These are phyloP conservation scores for Mycena metata DNA, from an alignment of 768 basidiomycete species.

Conservation along the genomic window DNA sequence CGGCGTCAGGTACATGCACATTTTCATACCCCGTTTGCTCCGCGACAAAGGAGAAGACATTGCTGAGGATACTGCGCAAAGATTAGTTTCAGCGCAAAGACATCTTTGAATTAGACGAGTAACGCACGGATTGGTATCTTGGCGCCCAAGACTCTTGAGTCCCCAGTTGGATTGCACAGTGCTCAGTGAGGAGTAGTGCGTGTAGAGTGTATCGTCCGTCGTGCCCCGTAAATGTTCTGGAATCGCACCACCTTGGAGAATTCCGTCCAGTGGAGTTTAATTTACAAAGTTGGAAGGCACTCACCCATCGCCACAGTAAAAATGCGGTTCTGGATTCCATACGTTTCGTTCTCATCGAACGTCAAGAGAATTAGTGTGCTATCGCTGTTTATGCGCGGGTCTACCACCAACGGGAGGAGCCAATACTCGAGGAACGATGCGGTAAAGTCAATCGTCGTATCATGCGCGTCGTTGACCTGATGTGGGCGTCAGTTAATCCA, in stretches of 20 bases:
- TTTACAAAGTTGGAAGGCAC: neutral
- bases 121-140: conserved; percentile 57
- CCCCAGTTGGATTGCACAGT: conserved; percentile 74
- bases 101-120: conserved; percentile 39
- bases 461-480: conserved; percentile 68
- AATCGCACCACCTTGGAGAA: conserved; percentile 58
- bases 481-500: too few relatives aligned
- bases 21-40: conserved; percentile 59
- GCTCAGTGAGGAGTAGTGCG: conserved; percentile 70
- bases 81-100: too few relatives aligned
- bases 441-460: conserved; percentile 66
- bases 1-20: conserved; percentile 13
- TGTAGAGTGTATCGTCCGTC: conserved; percentile 67
- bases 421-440: too few relatives aligned
- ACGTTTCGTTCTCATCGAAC: conserved; percentile 60
- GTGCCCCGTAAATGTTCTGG: conserved; percentile 58
- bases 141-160: conserved; percentile 70
- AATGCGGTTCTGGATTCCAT: conserved; percentile 61
- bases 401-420: conserved; percentile 63
- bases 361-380: conserved; percentile 71
- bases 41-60: conserved; percentile 67
- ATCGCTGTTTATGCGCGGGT: conserved; percentile 66
- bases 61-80: conserved; percentile 51
- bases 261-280: neutral
- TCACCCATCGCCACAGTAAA: conserved; percentile 47